These are phyloP conservation scores for Collybia mongolica DNA, from an alignment of 768 basidiomycete genomes.

Conservation along the genomic window DNA sequence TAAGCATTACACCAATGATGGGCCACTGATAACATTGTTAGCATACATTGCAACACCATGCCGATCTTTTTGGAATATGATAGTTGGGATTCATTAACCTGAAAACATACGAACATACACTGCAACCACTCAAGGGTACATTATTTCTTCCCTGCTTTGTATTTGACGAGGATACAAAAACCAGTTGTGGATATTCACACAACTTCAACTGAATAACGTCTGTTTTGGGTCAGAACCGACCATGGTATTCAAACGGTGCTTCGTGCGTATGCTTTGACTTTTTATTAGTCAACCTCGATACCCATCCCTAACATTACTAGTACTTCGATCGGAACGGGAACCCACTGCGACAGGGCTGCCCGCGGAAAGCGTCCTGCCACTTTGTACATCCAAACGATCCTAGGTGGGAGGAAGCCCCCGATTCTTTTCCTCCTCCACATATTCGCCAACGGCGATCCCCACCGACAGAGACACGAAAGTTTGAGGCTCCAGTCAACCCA, in stretches of 20 bases:
- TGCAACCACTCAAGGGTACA: too few relatives aligned
- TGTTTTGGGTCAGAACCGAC: background rate
- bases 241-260: slow-evolving; percentile 8
- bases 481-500: background rate
- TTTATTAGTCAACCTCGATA: background rate
- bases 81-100: too few relatives aligned
- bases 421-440: slow-evolving; percentile 3
- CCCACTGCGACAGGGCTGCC: slow-evolving; percentile 9
- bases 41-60: slow-evolving; percentile 11
- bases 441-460: background rate
- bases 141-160: too few relatives aligned
- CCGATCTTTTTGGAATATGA: too few relatives aligned
- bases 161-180: too few relatives aligned
- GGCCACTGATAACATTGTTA: too few relatives aligned
- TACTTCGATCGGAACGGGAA: slow-evolving; percentile 17
- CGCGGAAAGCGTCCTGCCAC: slow-evolving; percentile 8
- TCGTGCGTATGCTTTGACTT: slow-evolving; percentile 12
- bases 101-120: too few relatives aligned
- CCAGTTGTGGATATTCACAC: too few relatives aligned
- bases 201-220: too few relatives aligned
- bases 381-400: slow-evolving; percentile 28
- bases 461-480: background rate
- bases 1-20: too few relatives aligned
- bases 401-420: slow-evolving; percentile 16
- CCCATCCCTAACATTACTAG: slow-evolving; percentile 6